Conservation (phyloP, 495 filamentous ascomycete genomes). For the Penicillium argentinense region DNA sequence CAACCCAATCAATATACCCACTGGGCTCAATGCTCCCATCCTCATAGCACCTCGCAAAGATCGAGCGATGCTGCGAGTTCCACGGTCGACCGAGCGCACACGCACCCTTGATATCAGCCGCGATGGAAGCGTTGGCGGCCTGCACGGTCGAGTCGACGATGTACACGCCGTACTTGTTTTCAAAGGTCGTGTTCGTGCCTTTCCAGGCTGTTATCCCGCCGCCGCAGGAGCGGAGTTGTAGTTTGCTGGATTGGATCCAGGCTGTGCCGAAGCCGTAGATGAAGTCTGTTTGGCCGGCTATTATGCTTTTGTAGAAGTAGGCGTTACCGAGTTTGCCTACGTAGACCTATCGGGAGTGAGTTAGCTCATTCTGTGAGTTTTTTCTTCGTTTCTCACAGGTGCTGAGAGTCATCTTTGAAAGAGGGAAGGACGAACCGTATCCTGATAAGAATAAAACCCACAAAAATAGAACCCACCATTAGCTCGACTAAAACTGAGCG, state of each 20-base stretch:
- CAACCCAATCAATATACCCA: conserved; percentile 57
- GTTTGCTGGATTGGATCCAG: conserved; percentile 42
- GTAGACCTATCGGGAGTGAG: conserved; percentile 58
- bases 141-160: conserved; percentile 49
- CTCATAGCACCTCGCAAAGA: conserved; percentile 53
- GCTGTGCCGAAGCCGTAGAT: conserved; percentile 56
- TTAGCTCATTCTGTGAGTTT: too few species aligned
- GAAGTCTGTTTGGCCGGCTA: conserved; percentile 64
- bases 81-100: conserved; percentile 61
- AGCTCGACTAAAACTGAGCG: conserved; percentile 53
- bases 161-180: conserved; percentile 64
- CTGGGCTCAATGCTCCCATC: conserved; percentile 49
- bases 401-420: too few species aligned
- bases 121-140: conserved; percentile 52
- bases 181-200: conserved; percentile 60
- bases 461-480: conserved; percentile 61
- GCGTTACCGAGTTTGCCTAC: conserved; percentile 60
- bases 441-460: conserved; percentile 59
- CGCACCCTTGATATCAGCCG: conserved; percentile 40
- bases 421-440: conserved; percentile 42
- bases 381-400: neutral
- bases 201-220: conserved; percentile 69
- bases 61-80: conserved; percentile 53
- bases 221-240: conserved; percentile 55
- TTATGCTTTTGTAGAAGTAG: conserved; percentile 53